phyloP scores from a whole-genome alignment of 768 basidiomycete species.

The Cystobasidium tubakii region DNA sequence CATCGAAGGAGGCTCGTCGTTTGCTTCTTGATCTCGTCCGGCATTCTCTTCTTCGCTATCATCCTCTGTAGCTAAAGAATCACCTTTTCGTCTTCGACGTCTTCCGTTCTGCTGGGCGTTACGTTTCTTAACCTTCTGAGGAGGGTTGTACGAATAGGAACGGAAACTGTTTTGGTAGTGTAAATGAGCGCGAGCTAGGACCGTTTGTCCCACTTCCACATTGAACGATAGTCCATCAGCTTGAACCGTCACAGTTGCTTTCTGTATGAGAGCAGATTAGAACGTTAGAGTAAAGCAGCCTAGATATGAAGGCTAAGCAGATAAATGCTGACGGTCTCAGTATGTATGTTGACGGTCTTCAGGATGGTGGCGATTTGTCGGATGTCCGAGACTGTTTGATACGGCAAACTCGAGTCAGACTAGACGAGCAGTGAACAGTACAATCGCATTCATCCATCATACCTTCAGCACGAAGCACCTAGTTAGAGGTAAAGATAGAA shows the following conservation, averaged over 20 bases:
- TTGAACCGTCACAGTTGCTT: constrained; percentile 24
- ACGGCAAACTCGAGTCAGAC: neutral
- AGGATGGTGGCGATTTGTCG: constrained; percentile 33
- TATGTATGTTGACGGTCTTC: constrained; percentile 25
- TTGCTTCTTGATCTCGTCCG: constrained; percentile 49
- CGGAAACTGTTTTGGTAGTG: constrained; percentile 64
- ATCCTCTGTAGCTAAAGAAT: constrained; percentile 7
- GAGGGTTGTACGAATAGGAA: constrained; percentile 23
- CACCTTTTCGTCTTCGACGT: neutral
- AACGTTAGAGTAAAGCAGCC: no score
- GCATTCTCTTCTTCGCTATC: neutral
- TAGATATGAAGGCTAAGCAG: no score
- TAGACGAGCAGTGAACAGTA: neutral
- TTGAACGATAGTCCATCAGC: constrained; percentile 25
- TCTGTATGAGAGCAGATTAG: constrained; percentile 1
- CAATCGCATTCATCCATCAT: neutral
- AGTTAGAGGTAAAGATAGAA: neutral
- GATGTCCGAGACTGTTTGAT: constrained; percentile 24
- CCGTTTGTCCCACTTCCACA: constrained; percentile 55
- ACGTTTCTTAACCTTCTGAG: neutral
- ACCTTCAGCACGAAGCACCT: constrained; percentile 28
- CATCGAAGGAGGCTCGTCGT: constrained; percentile 54
- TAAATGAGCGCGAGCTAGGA: constrained; percentile 65
- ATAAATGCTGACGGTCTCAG: constrained; percentile 64
- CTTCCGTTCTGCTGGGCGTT: neutral